Percentiles rank a stretch among this genome's conserved stretches.
Evolutionary conservation across 345 rosid genomes (phyloP).

Genomic region (Eucalyptus fibrosa): DNA sequence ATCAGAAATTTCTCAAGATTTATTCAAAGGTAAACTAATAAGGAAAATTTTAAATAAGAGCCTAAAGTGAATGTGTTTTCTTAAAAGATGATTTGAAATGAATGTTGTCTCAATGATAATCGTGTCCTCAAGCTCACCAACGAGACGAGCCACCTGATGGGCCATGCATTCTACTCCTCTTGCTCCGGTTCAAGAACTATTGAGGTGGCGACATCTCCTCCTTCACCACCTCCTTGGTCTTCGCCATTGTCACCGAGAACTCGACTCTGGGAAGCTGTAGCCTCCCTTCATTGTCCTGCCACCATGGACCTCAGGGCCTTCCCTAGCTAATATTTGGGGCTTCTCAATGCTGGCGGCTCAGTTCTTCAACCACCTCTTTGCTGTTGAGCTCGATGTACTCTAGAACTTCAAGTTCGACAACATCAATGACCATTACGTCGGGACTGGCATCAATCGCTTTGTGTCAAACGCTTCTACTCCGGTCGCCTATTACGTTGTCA

Average conservation of each 20-base stretch:
- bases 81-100: accelerated
- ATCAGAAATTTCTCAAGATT: not conserved
- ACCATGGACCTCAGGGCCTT: too few species aligned
- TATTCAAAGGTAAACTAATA: not conserved
- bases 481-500: too few species aligned
- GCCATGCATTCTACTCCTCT: too few species aligned
- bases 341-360: not conserved
- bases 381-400: not conserved
- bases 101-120: too few species aligned
- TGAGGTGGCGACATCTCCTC: not conserved
- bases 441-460: not conserved
- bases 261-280: accelerated
- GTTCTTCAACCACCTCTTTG: not conserved
- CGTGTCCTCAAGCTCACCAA: not conserved
- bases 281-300: too few species aligned
- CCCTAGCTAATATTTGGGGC: not conserved
- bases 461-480: not conserved
- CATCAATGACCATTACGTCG: accelerated
- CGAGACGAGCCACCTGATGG: too few species aligned
- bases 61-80: too few species aligned
- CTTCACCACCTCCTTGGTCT: not conserved
- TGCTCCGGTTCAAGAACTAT: not conserved
- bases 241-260: not conserved
- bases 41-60: too few species aligned
- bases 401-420: not conserved